Evolutionary conservation across 495 filamentous ascomycete species (phyloP), one percentile per base, ranked within the genome.

Genomic region (Thermochaetoides thermophila): DNA sequence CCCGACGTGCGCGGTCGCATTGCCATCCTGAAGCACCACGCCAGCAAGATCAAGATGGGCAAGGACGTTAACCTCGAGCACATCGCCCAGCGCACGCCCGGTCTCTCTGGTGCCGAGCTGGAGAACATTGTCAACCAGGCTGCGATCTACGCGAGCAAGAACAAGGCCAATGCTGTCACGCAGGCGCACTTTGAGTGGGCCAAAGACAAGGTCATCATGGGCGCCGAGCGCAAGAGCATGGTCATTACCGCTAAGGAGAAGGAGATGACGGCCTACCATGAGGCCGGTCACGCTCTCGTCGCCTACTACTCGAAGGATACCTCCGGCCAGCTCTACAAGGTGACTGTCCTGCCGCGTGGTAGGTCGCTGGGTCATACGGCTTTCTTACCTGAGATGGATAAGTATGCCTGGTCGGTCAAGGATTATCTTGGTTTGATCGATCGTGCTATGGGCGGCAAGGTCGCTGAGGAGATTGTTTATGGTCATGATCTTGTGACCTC

Each of bases 161-260:
- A 76, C 32, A 87, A 82, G 56, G 67, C 74, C 11, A 57, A 56
- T 27, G 71, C 72, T 27, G 85, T 97, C 40, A 61, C 67, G 14
- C 76, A 83, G 50, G 51, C 66, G 13, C 84, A 96, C 49, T 80
- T 97, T 34, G 89, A 95, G 41, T 96, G 84, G 84, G 87, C 89
- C 29, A 95, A 91, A 55, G 89, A 97, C 63, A 92, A 86, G 59
- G 83, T 97, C 36, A 78, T 96, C 62, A 92, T 97, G 82, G 89
- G 89, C 29, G 82, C 87, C 19, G 89, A 96, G 62, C 72, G 78
- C 51, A 74, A 71, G 45, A 87, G 75, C 48, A 78, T 83, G 51
- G 73, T 95, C 38, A 91, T 96, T 38, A 79, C 78, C 28, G 69
- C 84, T 33, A 80, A 86, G 58, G 73, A 76, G 49, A 71, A 73